Conservation (phyloP, 148 eudicot species). For the Tetragonia tetragonoides region DNA sequence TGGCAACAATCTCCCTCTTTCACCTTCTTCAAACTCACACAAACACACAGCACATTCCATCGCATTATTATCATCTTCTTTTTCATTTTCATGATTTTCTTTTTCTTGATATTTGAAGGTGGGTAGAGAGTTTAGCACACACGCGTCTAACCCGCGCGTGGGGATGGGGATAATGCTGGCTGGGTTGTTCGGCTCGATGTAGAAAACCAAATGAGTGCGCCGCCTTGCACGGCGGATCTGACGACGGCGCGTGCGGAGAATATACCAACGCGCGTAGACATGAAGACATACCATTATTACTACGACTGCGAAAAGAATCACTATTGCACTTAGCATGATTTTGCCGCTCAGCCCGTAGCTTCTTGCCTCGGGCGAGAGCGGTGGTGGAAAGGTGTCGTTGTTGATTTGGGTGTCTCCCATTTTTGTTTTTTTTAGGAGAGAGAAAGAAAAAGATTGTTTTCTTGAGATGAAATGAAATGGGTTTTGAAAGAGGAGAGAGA, state of each 20-base stretch:
- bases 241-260: slow-evolving; percentile 50
- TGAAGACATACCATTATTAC: slow-evolving; percentile 66
- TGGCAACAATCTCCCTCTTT: slow-evolving; percentile 58
- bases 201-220: slow-evolving; percentile 55
- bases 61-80: slow-evolving; percentile 1
- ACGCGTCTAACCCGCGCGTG: slow-evolving; percentile 55
- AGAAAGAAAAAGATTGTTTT: neutral
- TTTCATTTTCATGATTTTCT: neutral
- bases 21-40: slow-evolving; percentile 71
- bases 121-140: slow-evolving; percentile 57
- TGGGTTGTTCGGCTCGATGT: slow-evolving; percentile 44
- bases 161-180: slow-evolving; percentile 6
- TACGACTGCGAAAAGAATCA: slow-evolving; percentile 61
- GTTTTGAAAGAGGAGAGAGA: neutral
- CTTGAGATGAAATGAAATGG: neutral
- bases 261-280: slow-evolving; percentile 80
- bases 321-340: slow-evolving; percentile 79
- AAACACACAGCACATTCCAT: slow-evolving; percentile 88
- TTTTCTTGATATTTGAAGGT: slow-evolving; percentile 21
- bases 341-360: slow-evolving; percentile 64
- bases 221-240: slow-evolving; percentile 41
- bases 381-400: neutral
- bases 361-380: slow-evolving; percentile 4
- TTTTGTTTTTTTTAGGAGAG: neutral
- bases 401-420: neutral